Conservation (phyloP, 305 asterid genomes). For the Fraxinus dipetala region DNA sequence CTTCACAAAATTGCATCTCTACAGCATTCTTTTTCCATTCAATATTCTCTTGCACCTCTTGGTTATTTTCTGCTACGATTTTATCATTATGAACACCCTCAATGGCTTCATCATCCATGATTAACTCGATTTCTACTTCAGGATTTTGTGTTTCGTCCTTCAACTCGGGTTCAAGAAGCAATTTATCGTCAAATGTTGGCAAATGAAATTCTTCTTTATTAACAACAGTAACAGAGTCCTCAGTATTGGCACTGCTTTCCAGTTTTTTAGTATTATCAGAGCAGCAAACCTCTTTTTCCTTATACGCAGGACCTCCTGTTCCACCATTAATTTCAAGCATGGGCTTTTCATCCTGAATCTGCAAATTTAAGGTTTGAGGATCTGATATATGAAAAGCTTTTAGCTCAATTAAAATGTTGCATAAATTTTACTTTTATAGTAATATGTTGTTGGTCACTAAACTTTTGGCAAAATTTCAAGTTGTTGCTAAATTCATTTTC, state of each 20-base stretch:
- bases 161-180: slow-evolving; percentile 9
- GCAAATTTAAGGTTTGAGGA: slow-evolving; percentile 8
- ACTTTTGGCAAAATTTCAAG: not conserved
- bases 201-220: not conserved
- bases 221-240: slow-evolving; percentile 17
- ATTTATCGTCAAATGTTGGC: slow-evolving; percentile 14
- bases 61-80: slow-evolving; percentile 4
- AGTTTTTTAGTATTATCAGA: slow-evolving; percentile 1
- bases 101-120: not conserved
- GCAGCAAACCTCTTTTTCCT: slow-evolving; percentile 9
- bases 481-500: not conserved
- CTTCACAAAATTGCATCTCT: slow-evolving; percentile 14
- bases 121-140: not conserved
- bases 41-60: slow-evolving; percentile 7
- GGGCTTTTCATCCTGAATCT: slow-evolving; percentile 37
- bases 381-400: not conserved
- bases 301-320: slow-evolving; percentile 6
- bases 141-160: not conserved
- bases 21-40: slow-evolving; percentile 11
- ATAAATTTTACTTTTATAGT: not conserved
- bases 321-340: slow-evolving; percentile 21
- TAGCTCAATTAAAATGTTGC: not conserved
- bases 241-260: slow-evolving; percentile 8
- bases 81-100: slow-evolving; percentile 21
- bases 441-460: not conserved